phyloP scores from a whole-genome alignment of 129 eudicot species.

The Oenanthe sinensis region DNA sequence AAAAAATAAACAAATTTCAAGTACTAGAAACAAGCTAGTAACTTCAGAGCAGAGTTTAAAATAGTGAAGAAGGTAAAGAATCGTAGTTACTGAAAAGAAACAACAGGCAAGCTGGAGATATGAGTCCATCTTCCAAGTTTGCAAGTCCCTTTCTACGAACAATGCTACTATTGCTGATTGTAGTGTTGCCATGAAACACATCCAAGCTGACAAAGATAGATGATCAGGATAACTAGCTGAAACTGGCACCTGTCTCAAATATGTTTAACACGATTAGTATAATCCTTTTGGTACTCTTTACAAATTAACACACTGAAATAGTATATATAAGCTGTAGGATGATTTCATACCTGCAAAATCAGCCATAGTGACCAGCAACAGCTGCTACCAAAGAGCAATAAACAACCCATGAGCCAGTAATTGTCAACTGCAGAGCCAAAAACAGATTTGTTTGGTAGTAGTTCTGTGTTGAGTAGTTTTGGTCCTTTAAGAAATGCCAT shows the following conservation, averaged over 20 bases:
- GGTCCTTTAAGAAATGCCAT: conserved; percentile 79
- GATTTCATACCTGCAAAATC: conserved; percentile 50
- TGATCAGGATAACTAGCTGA: conserved; percentile 55
- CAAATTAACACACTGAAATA: too few species aligned
- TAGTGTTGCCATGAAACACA: conserved; percentile 51
- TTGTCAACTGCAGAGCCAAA: conserved; percentile 22
- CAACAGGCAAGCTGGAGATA: conserved; percentile 42
- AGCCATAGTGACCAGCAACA: conserved; percentile 87
- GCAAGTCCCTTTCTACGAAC: conserved; percentile 41
- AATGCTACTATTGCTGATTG: conserved; percentile 52
- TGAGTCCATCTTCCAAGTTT: conserved; percentile 57
- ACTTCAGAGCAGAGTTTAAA: not conserved
- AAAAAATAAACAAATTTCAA: not conserved
- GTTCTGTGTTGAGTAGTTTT: conserved; percentile 44
- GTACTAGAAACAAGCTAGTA: not conserved
- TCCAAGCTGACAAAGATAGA: conserved; percentile 67
- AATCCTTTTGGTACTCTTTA: not conserved
- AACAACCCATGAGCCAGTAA: conserved; percentile 67
- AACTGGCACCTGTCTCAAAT: conserved; percentile 47
- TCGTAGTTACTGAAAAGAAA: conserved; percentile 45
- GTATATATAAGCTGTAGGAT: not conserved
- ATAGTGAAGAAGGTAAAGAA: not conserved
- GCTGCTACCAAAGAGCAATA: conserved; percentile 58
- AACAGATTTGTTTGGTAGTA: conserved; percentile 30
- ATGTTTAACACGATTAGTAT: not conserved